These are phyloP conservation scores for Talaromyces trachyspermus DNA, from an alignment of 495 filamentous ascomycete species.

Conservation along the genomic window DNA sequence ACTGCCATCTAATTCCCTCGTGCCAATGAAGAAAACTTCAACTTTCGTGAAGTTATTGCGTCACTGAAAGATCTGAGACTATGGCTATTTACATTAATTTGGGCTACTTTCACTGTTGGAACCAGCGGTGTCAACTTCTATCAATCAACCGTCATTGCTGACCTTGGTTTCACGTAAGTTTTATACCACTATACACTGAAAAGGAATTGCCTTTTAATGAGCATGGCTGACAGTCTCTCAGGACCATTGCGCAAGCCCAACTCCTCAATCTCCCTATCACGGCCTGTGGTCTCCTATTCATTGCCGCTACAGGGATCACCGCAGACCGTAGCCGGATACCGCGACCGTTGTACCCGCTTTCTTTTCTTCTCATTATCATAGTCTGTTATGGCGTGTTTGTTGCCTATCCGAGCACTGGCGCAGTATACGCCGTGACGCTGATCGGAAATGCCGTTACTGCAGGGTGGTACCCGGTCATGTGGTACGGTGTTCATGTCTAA, in stretches of 20 bases:
- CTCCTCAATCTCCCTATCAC: constrained; percentile 34
- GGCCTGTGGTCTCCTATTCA: constrained; percentile 26
- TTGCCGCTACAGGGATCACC: constrained; percentile 28
- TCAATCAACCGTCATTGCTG: constrained; percentile 35
- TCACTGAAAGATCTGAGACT: constrained; percentile 25
- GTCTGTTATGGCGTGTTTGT: constrained; percentile 34
- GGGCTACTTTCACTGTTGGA: constrained; percentile 35
- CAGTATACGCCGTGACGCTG: constrained; percentile 33
- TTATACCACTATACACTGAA: not conserved
- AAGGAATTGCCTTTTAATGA: not conserved
- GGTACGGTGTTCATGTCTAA: not conserved
- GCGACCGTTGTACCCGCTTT: constrained; percentile 32
- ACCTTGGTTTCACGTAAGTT: constrained; percentile 33
- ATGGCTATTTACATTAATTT: constrained; percentile 28
- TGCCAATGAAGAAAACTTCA: constrained; percentile 29
- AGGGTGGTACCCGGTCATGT: constrained; percentile 36
- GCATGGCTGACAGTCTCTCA: constrained; percentile 8
- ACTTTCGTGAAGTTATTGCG: constrained; percentile 22
- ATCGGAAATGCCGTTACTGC: constrained; percentile 24
- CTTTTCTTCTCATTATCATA: constrained; percentile 32
- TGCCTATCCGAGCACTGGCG: constrained; percentile 31
- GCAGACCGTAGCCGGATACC: constrained; percentile 35
- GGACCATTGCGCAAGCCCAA: constrained; percentile 29
- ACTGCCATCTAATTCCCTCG: constrained; percentile 31
- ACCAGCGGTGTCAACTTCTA: constrained; percentile 37